These are phyloP conservation scores for Rhizopus delemar DNA, from an alignment of 371 early-diverging fungal genomes.

Conservation along the genomic window DNA sequence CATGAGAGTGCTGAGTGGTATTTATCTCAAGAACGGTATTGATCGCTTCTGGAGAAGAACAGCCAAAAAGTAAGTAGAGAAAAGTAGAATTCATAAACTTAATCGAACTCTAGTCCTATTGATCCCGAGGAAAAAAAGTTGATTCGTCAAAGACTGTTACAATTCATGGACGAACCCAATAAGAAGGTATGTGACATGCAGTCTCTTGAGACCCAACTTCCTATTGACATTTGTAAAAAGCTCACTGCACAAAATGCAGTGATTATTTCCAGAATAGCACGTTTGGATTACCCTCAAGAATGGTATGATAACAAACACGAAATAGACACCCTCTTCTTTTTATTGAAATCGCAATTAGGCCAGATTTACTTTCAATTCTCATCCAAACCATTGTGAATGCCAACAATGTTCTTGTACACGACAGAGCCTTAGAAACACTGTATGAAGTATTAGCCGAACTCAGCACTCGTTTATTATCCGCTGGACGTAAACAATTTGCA, in stretches of 20 bases:
- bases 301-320: conserved; percentile 51
- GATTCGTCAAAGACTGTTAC: conserved; percentile 62
- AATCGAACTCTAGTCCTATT: conserved; percentile 55
- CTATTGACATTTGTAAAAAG: conserved; percentile 32
- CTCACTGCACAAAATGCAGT: conserved; percentile 78
- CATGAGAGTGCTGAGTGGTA: conserved; percentile 77
- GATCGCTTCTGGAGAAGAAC: conserved; percentile 87
- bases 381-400: conserved; percentile 58
- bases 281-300: conserved; percentile 79
- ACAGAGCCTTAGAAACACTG: conserved; percentile 74
- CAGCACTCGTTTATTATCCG: conserved; percentile 72
- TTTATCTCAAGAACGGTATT: conserved; percentile 87
- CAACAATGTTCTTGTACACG: conserved; percentile 52
- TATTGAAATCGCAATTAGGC: conserved; percentile 45
- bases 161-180: conserved; percentile 67
- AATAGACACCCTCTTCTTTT: not conserved
- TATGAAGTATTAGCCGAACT: conserved; percentile 79
- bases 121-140: conserved; percentile 65
- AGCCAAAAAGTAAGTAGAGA: conserved; percentile 59
- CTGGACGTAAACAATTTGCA: conserved; percentile 68
- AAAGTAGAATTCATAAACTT: not conserved
- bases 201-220: not conserved
- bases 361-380: conserved; percentile 66
- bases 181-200: conserved; percentile 53
- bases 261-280: conserved; percentile 73